Evolutionary conservation across 805 yeast species (phyloP), one percentile per base, ranked within the genome.

Genomic region (Diddensiella santjacobensis): DNA sequence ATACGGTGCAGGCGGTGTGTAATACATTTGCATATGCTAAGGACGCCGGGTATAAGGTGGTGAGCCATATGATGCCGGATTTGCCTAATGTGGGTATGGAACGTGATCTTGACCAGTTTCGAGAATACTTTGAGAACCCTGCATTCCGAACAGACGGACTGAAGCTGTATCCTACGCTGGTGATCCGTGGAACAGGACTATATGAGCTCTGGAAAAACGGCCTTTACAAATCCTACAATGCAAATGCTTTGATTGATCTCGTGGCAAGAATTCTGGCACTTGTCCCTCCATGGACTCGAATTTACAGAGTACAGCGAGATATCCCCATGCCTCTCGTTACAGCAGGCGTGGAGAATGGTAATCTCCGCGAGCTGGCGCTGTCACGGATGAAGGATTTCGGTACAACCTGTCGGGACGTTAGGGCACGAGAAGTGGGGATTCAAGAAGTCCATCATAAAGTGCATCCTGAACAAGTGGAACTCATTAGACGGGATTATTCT

Each of bases 61-160:
- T 93, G 20, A 83, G 95, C 56, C 99, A 93, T 70, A 93, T 93
- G 99, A 93, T 93, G 99, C 99, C 99, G 13, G 99, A 93, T 72
- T 74, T 93, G 60, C 99, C 99, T 15, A 93, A 93, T 62, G 97
- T 93, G 50, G 99, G 98, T 17, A 87, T 91, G 96, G 99, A 93
- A 69, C 79, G 99, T 65, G 99, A 93, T 65, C 71, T 91, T 50
- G 96, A 89, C 62, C 99, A 93, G 70, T 93, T 93, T 64, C 80
- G 84, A 61, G 99, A 93, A 66, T 93, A 93, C 71, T 93, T 93
- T 64, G 98, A 91, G 60, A 93, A 87, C 65, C 99, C 99, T 1
- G 96, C 81, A 23, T 93, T 93, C 69, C 79, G 99, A 67, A 93
- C 99, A 2, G 99, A 93, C 65, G 99, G 99, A 31, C 75, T 93